Base-by-base conservation (phyloP, 202 grass and related monocot species). In the Zoysia matrella region DNA sequence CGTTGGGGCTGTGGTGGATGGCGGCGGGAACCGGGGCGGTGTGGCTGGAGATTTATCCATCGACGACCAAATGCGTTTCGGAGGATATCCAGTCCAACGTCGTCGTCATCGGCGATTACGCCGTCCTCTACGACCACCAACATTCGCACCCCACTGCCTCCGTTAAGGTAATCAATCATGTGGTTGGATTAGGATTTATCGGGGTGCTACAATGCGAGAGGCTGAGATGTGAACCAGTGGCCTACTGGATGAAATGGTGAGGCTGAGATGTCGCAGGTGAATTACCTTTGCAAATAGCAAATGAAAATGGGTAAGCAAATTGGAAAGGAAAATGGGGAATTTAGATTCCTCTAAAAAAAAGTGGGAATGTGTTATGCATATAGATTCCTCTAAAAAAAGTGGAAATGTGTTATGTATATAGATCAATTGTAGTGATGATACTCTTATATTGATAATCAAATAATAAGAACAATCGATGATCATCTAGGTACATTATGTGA, bases 41-140 rank as follows among this genome's bases (percentile, higher is more conserved):
- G 52, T 94, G 91, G 91, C 70, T 94, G 52, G 88, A 94, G 64
- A 77, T 94, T 52, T 47, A 76, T 2, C 81, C 86, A 36, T 76
- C 89, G 14, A 86, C 71, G 55, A 65, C 83, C 6, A 91, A 94
- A 55, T 94, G 88, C 80, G 73, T 91, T 49, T 84, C 77, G 63
- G 86, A 91, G 81, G 92, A 91, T 78, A 92, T 85, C 80, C 89
- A 89, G 13, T 69, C 82, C 9, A 92, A 92, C 73, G 75, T 89
- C n/a, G 83, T 89, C 82, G 64, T 92, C 66, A 80, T 92, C 43
- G 86, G 74, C 58, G 87, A 92, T 69, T 92, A 92, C 80, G 67
- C 80, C 54, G 76, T 92, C 61, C 71, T 86, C 68, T 81, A 58
- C 4, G 84, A 76, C 22, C 79, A 92, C 75, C 77, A 83, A 53